Conservation (phyloP, 2,329 filamentous ascomycete species). For the Cladobotryum mycophilum region DNA sequence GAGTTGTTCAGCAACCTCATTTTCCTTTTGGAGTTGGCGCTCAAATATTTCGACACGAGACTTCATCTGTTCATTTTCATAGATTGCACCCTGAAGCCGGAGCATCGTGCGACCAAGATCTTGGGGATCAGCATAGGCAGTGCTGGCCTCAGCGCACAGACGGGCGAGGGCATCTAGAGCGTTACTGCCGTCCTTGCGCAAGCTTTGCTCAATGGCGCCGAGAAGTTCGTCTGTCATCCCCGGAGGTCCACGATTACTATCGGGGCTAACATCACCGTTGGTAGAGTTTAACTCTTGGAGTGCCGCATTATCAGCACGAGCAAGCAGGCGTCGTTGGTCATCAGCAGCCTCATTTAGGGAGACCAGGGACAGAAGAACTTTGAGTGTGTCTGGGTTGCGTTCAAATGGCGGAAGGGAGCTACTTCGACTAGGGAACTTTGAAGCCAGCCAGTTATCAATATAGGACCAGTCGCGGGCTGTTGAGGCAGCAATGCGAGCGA, state of each 20-base stretch:
- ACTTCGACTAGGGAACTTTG: conserved; percentile 57
- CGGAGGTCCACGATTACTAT: conserved; percentile 18
- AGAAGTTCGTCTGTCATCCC: conserved; percentile 38
- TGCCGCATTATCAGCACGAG: conserved; percentile 53
- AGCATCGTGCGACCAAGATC: conserved; percentile 47
- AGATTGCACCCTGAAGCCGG: conserved; percentile 47
- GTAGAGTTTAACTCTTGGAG: conserved; percentile 43
- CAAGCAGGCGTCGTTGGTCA: conserved; percentile 56
- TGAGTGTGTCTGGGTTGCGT: conserved; percentile 77
- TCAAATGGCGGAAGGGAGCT: conserved; percentile 64
- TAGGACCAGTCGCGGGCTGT: conserved; percentile 88
- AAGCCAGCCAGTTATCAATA: conserved; percentile 74
- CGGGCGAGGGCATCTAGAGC: conserved; percentile 54
- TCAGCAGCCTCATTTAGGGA: conserved; percentile 71
- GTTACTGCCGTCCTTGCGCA: conserved; percentile 48
- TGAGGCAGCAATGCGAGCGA: conserved; percentile 68
- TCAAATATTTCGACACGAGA: conserved; percentile 52
- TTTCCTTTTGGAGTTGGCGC: conserved; percentile 47
- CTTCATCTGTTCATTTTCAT: conserved; percentile 49
- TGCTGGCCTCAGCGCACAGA: conserved; percentile 43
- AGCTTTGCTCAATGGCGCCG: conserved; percentile 45
- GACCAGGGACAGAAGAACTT: conserved; percentile 66
- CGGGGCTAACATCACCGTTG: conserved; percentile 4
- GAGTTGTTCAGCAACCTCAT: conserved; percentile 33
- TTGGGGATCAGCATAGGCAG: conserved; percentile 42